Conservation (phyloP, 768 basidiomycete species). For the Terana coerulea region DNA sequence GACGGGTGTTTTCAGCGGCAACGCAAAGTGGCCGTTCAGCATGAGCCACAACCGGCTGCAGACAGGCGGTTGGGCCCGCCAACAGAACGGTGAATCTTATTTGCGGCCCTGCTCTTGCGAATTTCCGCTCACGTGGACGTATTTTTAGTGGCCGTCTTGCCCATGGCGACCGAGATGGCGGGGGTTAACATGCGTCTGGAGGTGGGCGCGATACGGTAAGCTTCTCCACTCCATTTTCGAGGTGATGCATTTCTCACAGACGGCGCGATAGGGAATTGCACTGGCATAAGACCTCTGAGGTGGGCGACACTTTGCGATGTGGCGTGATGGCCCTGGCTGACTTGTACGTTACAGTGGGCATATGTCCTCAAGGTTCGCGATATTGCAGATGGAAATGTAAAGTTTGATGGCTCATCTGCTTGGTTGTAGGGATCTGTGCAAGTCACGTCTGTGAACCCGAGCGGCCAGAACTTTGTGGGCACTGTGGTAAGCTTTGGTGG, state of each 20-base stretch:
- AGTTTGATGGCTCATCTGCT: slow-evolving; percentile 5
- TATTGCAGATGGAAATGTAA: neutral
- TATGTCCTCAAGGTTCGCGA: slow-evolving; percentile 23
- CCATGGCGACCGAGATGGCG: slow-evolving; percentile 20
- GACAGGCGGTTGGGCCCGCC: slow-evolving; percentile 28
- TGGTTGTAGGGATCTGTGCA: slow-evolving; percentile 13
- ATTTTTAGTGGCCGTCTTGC: slow-evolving; percentile 19
- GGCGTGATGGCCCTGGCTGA: no score
- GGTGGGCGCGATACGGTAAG: slow-evolving; percentile 25
- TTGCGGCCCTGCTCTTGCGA: neutral
- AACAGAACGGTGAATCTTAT: slow-evolving; percentile 20
- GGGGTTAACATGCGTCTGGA: slow-evolving; percentile 30
- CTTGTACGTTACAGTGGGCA: slow-evolving; percentile 19
- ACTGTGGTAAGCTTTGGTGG: slow-evolving; percentile 38
- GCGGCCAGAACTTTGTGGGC: slow-evolving; percentile 47
- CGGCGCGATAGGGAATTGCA: slow-evolving; percentile 21
- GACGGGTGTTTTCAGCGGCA: slow-evolving; percentile 4
- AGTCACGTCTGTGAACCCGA: slow-evolving; percentile 35
- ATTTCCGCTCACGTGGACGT: neutral
- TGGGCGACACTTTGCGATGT: neutral
- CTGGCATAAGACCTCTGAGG: slow-evolving; percentile 26
- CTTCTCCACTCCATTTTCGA: neutral
- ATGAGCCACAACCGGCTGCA: slow-evolving; percentile 28
- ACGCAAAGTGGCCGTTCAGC: slow-evolving; percentile 26
- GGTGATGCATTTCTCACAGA: neutral